Percentiles rank a stretch among this genome's conserved stretches.
Evolutionary conservation across 2,329 filamentous ascomycete species (phyloP).

Genomic region (Neofusicoccum umdonicola): DNA sequence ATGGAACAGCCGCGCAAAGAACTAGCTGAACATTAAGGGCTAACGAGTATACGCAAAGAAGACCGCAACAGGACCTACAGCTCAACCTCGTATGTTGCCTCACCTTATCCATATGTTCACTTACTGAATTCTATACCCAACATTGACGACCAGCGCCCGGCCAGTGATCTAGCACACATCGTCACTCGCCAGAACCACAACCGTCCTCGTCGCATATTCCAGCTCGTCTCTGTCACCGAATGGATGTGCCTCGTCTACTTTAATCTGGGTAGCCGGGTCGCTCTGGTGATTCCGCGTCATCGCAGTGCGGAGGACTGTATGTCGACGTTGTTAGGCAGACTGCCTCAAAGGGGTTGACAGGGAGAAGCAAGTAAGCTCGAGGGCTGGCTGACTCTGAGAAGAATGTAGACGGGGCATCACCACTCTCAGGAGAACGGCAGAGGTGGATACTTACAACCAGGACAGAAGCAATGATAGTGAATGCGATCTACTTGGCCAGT

Average conservation of each 20-base stretch:
- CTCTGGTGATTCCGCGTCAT: constrained; percentile 41
- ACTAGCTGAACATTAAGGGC: too few species aligned
- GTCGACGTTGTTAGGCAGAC: background rate
- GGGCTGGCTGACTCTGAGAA: too few species aligned
- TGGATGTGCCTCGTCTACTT: constrained; percentile 30
- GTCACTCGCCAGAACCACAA: constrained; percentile 44
- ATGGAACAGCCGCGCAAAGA: too few species aligned
- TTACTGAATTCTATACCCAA: constrained; percentile 32
- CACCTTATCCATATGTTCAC: background rate
- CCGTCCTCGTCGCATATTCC: constrained; percentile 30
- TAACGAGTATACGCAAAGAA: too few species aligned
- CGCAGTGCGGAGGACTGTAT: constrained; percentile 30
- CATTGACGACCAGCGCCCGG: constrained; percentile 41
- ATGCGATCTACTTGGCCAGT: constrained; percentile 47
- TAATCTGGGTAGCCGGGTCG: constrained; percentile 23
- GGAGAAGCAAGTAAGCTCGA: background rate
- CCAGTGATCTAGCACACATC: constrained; percentile 46
- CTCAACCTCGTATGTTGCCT: too few species aligned
- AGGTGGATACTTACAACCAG: constrained; percentile 36
- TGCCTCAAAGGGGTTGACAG: background rate
- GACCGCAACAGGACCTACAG: too few species aligned
- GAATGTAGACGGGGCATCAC: too few species aligned
- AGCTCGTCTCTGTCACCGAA: constrained; percentile 29
- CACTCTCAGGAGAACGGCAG: background rate
- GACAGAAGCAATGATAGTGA: constrained; percentile 43